phyloP scores from a whole-genome alignment of 2,329 filamentous ascomycete species.

The Phyllosticta citribraziliensis region DNA sequence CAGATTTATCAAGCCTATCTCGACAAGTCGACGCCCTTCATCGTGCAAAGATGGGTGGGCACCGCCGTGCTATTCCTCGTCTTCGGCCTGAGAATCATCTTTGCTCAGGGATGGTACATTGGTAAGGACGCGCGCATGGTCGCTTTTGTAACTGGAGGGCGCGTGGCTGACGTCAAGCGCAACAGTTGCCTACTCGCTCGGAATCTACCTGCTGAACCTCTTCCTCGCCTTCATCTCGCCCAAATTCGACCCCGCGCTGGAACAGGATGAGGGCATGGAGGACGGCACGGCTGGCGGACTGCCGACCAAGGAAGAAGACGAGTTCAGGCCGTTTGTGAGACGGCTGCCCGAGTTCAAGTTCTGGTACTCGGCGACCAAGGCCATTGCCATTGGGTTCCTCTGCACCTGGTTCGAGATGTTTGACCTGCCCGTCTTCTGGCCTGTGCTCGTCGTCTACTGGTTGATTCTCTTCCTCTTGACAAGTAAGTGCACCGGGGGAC shows the following conservation, averaged over 20 bases:
- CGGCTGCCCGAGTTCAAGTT: constrained; percentile 98
- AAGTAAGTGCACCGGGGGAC: constrained; percentile 51
- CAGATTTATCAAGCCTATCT: constrained; percentile 92
- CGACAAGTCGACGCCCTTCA: constrained; percentile 85
- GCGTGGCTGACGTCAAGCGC: background rate
- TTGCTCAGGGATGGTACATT: constrained; percentile 98
- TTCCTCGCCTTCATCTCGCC: constrained; percentile 98
- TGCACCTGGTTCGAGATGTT: constrained; percentile 94
- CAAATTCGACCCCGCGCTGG: constrained; percentile 96
- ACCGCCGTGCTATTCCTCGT: constrained; percentile 65
- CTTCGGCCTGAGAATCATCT: constrained; percentile 82
- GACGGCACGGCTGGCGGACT: constrained; percentile 69
- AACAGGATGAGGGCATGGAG: constrained; percentile 92
- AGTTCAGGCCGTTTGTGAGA: constrained; percentile 95
- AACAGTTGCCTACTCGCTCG: constrained; percentile 87
- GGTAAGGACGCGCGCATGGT: constrained; percentile 44
- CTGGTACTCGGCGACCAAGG: constrained; percentile 92
- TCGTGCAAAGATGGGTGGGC: constrained; percentile 80
- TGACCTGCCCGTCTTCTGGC: constrained; percentile 98
- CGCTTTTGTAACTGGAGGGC: background rate
- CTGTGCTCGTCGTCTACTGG: constrained; percentile 97
- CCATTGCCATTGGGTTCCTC: constrained; percentile 69
- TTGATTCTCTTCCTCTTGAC: constrained; percentile 92
- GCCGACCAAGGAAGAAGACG: constrained; percentile 91
- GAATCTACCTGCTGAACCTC: constrained; percentile 97